phyloP scores from a whole-genome alignment of 2,329 filamentous ascomycete genomes.

The Tolypocladium inflatum region DNA sequence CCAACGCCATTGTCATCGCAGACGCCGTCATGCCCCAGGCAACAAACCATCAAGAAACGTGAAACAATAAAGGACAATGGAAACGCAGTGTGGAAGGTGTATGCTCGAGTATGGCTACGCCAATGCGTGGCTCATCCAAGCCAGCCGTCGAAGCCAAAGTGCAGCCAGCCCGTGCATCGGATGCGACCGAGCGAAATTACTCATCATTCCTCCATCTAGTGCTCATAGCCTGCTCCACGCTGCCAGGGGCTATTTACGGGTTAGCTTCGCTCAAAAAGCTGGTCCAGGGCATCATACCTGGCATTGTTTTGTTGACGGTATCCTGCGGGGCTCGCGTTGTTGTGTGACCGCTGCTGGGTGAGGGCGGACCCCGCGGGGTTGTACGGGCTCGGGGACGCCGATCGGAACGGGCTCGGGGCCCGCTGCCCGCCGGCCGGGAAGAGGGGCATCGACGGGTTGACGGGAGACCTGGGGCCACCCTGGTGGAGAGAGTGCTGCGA shows the following conservation, averaged over 20 bases:
- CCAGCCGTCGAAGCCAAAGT: not conserved
- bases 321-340: constrained; percentile 23
- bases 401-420: constrained; percentile 25
- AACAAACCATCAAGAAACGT: not conserved
- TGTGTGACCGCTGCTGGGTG: constrained; percentile 18
- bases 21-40: constrained; percentile 2
- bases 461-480: constrained; percentile 18
- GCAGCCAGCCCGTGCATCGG: not conserved
- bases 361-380: constrained; percentile 7
- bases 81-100: not conserved
- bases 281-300: constrained; percentile 18
- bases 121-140: not conserved
- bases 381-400: constrained; percentile 25
- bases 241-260: constrained; percentile 30
- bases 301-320: constrained; percentile 28
- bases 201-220: constrained; percentile 6
- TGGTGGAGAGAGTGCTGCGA: constrained; percentile 21
- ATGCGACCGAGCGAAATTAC: not conserved
- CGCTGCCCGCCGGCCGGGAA: constrained; percentile 28
- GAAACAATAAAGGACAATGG: not conserved
- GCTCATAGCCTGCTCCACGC: constrained; percentile 34
- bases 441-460: constrained; percentile 32
- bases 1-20: not conserved
- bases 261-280: constrained; percentile 6
- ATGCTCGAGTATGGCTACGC: not conserved